These are phyloP conservation scores for Xylariales sp. DNA, from an alignment of 2,329 filamentous ascomycete species.

Conservation along the genomic window DNA sequence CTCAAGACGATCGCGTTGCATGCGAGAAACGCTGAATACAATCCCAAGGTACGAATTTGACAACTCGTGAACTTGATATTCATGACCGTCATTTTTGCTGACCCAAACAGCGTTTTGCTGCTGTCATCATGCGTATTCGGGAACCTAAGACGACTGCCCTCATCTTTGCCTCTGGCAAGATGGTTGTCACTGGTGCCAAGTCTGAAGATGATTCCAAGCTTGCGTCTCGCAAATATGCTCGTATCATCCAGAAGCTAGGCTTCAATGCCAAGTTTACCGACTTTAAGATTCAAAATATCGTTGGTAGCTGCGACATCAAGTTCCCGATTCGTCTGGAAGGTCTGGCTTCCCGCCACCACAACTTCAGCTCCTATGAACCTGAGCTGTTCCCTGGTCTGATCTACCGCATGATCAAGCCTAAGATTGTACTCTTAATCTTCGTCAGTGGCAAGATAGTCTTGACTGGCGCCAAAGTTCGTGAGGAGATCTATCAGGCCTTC, in stretches of 20 bases:
- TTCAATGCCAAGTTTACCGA: constrained; percentile 99
- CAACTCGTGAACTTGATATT: constrained; percentile 25
- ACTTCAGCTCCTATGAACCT: constrained; percentile 99
- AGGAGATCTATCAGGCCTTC: constrained; percentile 97
- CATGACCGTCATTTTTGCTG: constrained; percentile 37
- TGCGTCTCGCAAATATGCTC: constrained; percentile 95
- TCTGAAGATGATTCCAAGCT: constrained; percentile 98
- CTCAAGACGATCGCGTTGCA: constrained; percentile 99
- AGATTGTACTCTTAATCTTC: constrained; percentile 98
- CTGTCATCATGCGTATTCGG: constrained; percentile 99
- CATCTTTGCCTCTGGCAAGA: constrained; percentile 98
- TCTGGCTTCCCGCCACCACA: constrained; percentile 95
- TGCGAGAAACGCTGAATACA: constrained; percentile 98
- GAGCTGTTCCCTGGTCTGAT: constrained; percentile 99
- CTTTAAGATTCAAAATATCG: constrained; percentile 99
- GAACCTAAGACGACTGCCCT: constrained; percentile 98
- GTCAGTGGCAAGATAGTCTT: constrained; percentile 98
- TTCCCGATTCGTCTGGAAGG: constrained; percentile 98
- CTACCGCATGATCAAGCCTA: constrained; percentile 99
- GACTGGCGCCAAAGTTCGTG: constrained; percentile 95
- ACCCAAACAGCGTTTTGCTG: constrained; percentile 85
- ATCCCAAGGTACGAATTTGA: constrained; percentile 81
- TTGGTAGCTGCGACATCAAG: constrained; percentile 98
- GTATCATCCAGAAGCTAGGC: constrained; percentile 99
- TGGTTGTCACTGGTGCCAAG: constrained; percentile 98